phyloP scores from a whole-genome alignment of 352 stramenopile genomes.

The Pythium biforme region DNA sequence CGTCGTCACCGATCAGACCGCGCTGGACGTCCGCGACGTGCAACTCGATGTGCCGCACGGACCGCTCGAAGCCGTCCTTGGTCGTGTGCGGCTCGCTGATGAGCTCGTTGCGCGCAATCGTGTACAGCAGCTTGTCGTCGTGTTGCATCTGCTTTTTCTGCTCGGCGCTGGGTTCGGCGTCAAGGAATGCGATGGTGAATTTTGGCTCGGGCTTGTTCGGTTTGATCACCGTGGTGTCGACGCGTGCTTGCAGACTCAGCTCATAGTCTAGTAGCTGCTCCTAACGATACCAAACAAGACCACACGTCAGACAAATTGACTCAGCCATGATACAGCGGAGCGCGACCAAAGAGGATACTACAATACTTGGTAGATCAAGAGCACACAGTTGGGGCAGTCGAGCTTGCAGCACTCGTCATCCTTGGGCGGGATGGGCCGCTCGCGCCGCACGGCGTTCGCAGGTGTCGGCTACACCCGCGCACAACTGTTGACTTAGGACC shows the following conservation, averaged over 20 bases:
- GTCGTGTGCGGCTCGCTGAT: conserved; percentile 62
- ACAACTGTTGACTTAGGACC: background rate
- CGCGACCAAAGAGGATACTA: too few species aligned
- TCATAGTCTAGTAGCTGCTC: conserved; percentile 86
- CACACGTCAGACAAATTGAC: background rate
- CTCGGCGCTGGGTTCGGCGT: conserved; percentile 11
- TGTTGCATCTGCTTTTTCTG: conserved; percentile 35
- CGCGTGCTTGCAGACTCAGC: conserved; percentile 43
- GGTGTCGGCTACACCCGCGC: conserved; percentile 14
- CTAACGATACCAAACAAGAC: conserved; percentile 27
- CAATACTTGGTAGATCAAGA: conserved; percentile 73
- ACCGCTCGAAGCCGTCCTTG: conserved; percentile 51
- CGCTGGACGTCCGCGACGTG: conserved; percentile 46
- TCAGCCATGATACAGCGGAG: background rate
- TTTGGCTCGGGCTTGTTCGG: conserved; percentile 36
- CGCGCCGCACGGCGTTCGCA: conserved; percentile 31
- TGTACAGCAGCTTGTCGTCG: conserved; percentile 47
- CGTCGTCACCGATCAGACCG: conserved; percentile 46
- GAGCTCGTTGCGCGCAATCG: conserved; percentile 49
- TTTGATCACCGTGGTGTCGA: conserved; percentile 10
- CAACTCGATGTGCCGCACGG: conserved; percentile 73
- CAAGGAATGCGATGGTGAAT: conserved; percentile 55
- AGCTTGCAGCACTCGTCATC: conserved; percentile 84
- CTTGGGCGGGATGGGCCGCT: conserved; percentile 57
- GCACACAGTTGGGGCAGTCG: conserved; percentile 86